Evolutionary conservation across 2,329 filamentous ascomycete genomes (phyloP), one percentile per base, ranked within the genome.

Genomic region (Exophiala alcalophila): DNA sequence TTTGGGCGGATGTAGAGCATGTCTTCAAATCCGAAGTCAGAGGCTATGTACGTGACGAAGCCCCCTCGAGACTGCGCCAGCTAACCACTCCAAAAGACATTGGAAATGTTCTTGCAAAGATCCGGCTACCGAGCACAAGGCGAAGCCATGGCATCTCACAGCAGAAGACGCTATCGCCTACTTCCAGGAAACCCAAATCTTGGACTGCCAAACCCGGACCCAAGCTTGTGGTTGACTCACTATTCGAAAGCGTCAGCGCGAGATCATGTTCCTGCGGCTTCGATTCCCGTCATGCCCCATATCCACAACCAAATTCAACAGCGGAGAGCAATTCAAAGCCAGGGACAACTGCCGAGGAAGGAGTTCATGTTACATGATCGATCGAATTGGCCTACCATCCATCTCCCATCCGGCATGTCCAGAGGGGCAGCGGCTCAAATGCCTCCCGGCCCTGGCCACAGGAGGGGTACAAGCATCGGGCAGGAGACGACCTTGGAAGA

Each of bases 291-390:
- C n/a, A 56, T 62, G 16, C 67, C 64, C 4, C 65, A 64, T 26
- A 59, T 67, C 4, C 66, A 71, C 40, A 61, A 56, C 23, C 62
- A 63, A 38, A 59, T 73, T 32, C 60, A 59, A 14, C 66, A 72
- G 56, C 73, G 80, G n/a, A 67, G 68, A 35, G 74, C 73, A 57
- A 64, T 86, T 72, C 66, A 81, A 84, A 65, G 76, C 73, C 84
- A 86, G 53, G 91, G 89, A 5, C 85, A 90, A 57, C 81, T 95
- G 30, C 78, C 83, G 44, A 83, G 88, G 56, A 94, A 95, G 61
- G 89, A 96, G 58, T 97, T 97, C 61, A 94, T 96, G 83, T 75
- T 97, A 14, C 81, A 86, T 35, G 92, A 97, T 65, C 81, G 87
- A 27, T 77, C 81, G 53, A 94, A 88, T 67, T 97, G 91, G 90